Percentiles rank a stretch among this genome's conserved stretches.
Conservation (phyloP, 2,329 filamentous ascomycete genomes). For the Aaosphaeria pasadenensis region DNA sequence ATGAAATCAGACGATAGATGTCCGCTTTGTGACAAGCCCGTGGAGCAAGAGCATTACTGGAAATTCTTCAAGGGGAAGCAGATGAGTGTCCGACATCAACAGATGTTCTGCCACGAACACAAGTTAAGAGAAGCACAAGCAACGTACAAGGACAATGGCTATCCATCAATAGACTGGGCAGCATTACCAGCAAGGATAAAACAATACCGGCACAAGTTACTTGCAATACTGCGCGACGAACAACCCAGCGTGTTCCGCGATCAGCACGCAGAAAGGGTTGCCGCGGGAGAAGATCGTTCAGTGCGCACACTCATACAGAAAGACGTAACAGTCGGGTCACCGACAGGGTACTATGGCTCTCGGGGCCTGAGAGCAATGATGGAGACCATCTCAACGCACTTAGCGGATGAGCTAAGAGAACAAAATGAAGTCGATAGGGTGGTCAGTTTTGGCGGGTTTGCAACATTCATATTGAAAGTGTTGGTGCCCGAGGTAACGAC, state of each 20-base stretch:
- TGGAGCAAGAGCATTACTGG: constrained; percentile 56
- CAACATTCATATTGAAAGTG: constrained; percentile 42
- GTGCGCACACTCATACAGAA: constrained; percentile 39
- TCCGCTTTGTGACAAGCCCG: constrained; percentile 63
- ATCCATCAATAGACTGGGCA: constrained; percentile 71
- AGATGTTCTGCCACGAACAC: constrained; percentile 36
- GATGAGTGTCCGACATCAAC: constrained; percentile 52
- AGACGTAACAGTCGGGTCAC: constrained; percentile 31
- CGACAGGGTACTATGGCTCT: constrained; percentile 79
- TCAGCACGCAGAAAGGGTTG: constrained; percentile 54
- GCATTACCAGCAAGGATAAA: constrained; percentile 58
- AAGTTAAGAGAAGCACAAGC: constrained; percentile 26
- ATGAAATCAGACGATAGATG: constrained; percentile 41
- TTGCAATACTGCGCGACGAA: constrained; percentile 57
- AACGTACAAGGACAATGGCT: constrained; percentile 54
- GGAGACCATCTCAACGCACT: constrained; percentile 33
- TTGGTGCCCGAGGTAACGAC: constrained; percentile 69
- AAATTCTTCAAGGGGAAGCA: constrained; percentile 31
- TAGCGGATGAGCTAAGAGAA: constrained; percentile 24
- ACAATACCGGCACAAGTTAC: constrained; percentile 55
- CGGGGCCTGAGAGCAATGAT: constrained; percentile 71
- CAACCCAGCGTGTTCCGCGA: constrained; percentile 59
- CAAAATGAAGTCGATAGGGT: constrained; percentile 21
- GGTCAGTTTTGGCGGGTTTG: constrained; percentile 26
- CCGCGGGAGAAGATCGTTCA: constrained; percentile 56